Percentiles rank a stretch among this genome's conserved stretches.
Conservation (phyloP, 306 rosid species). For the Cucumis cinereus region DNA sequence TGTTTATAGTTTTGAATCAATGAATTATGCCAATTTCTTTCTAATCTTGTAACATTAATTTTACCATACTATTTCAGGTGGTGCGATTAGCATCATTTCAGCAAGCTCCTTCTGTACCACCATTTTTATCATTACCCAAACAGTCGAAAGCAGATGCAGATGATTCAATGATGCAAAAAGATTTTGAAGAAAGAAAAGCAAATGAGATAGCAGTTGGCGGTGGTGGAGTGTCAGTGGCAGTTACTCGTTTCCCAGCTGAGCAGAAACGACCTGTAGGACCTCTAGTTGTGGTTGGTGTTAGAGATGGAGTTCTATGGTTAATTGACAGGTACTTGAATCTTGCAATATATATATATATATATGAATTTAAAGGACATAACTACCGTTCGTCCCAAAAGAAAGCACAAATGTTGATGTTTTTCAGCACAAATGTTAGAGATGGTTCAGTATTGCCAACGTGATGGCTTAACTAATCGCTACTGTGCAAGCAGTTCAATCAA, state of each 20-base stretch:
- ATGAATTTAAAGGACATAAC: not conserved
- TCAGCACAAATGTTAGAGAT: not conserved
- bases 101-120: slow-evolving; percentile 97
- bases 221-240: slow-evolving; percentile 93
- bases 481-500: slow-evolving; percentile 36
- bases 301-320: slow-evolving; percentile 98
- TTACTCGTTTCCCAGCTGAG: slow-evolving; percentile 87
- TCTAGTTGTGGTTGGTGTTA: slow-evolving; percentile 83
- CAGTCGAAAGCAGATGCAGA: slow-evolving; percentile 69
- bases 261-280: slow-evolving; percentile 98
- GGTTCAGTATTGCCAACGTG: slow-evolving; percentile 65
- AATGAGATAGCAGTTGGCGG: slow-evolving; percentile 99
- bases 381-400: not conserved
- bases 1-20: not conserved
- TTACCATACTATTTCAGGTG: slow-evolving; percentile 42
- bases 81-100: slow-evolving; percentile 98
- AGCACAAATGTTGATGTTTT: not conserved
- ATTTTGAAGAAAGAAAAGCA: slow-evolving; percentile 59
- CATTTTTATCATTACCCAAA: slow-evolving; percentile 63
- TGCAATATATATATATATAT: not conserved
- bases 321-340: slow-evolving; percentile 68
- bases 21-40: not conserved
- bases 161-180: slow-evolving; percentile 37
- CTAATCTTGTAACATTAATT: not conserved
- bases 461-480: slow-evolving; percentile 67